phyloP scores from a whole-genome alignment of 2,329 filamentous ascomycete species.

The Monosporascus sp. region DNA sequence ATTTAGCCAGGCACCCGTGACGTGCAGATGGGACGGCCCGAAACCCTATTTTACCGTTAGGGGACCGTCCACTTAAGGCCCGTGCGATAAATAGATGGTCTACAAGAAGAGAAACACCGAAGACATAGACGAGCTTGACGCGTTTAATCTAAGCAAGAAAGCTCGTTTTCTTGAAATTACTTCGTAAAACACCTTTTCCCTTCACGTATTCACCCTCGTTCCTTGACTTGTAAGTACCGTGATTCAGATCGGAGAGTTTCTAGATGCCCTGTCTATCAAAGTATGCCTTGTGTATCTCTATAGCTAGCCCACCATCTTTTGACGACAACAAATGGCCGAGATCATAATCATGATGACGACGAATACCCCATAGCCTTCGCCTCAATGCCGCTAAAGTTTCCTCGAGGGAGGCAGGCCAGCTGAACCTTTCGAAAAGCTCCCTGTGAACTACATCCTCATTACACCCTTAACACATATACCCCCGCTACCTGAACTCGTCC shows the following conservation, averaged over 20 bases:
- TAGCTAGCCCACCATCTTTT: not conserved
- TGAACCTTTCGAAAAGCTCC: not conserved
- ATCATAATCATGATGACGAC: too few relatives aligned
- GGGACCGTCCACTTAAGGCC: not conserved
- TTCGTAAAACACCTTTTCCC: too few relatives aligned
- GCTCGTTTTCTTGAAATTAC: not conserved
- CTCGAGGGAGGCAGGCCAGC: too few relatives aligned
- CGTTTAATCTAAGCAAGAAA: not conserved
- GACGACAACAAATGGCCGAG: too few relatives aligned
- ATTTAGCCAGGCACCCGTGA: too few relatives aligned
- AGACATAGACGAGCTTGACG: not conserved
- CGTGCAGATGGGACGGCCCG: not conserved
- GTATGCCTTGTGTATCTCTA: not conserved
- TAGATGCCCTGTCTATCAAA: not conserved
- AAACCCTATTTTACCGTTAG: not conserved
- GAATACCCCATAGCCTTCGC: too few relatives aligned
- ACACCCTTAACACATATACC: slow-evolving; percentile 3
- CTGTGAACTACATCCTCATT: not conserved
- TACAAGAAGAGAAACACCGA: not conserved
- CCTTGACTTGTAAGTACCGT: too few relatives aligned
- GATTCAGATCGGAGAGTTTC: not conserved
- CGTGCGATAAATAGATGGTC: not conserved
- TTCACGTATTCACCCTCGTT: too few relatives aligned
- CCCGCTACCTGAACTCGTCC: slow-evolving; percentile 60
- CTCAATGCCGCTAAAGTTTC: too few relatives aligned